Percentiles rank a stretch among this genome's conserved stretches.
Conservation (phyloP, 352 stramenopile genomes). For the Sclerospora graminicola region DNA sequence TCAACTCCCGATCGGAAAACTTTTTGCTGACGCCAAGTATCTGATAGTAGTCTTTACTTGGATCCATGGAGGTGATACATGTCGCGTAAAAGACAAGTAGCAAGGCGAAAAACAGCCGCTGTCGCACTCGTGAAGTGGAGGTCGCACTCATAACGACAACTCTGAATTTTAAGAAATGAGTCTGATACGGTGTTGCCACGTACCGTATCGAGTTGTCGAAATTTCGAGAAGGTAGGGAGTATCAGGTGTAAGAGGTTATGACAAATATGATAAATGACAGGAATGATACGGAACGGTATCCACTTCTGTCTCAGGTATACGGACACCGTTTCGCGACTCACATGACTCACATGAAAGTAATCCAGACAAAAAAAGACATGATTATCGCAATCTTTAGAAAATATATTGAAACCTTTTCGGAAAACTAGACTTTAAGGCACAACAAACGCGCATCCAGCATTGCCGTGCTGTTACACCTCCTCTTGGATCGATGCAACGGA, state of each 20-base stretch:
- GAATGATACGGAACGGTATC: no score
- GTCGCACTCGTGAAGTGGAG: background rate
- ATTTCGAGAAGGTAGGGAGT: constrained; percentile 16
- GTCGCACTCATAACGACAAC: background rate
- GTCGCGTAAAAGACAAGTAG: constrained; percentile 5
- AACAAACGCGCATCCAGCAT: background rate
- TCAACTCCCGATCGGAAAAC: constrained; percentile 71
- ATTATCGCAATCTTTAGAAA: no score
- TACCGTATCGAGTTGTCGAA: constrained; percentile 4
- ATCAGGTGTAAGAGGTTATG: no score
- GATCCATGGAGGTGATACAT: constrained; percentile 32
- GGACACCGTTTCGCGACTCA: no score
- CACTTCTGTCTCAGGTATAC: no score
- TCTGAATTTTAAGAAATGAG: constrained; percentile 3
- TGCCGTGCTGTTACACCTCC: no score
- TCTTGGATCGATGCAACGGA: background rate
- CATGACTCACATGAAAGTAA: no score
- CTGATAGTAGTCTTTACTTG: constrained; percentile 78
- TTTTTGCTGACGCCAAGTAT: constrained; percentile 59
- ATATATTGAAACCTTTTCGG: no score
- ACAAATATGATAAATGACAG: no score
- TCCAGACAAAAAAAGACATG: no score
- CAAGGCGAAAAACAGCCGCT: constrained; percentile 17
- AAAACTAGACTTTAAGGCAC: no score
- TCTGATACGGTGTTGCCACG: constrained; percentile 8